Evolutionary conservation across 306 rosid genomes (phyloP), one percentile per base, ranked within the genome.

Genomic region (Datisca glomerata): DNA sequence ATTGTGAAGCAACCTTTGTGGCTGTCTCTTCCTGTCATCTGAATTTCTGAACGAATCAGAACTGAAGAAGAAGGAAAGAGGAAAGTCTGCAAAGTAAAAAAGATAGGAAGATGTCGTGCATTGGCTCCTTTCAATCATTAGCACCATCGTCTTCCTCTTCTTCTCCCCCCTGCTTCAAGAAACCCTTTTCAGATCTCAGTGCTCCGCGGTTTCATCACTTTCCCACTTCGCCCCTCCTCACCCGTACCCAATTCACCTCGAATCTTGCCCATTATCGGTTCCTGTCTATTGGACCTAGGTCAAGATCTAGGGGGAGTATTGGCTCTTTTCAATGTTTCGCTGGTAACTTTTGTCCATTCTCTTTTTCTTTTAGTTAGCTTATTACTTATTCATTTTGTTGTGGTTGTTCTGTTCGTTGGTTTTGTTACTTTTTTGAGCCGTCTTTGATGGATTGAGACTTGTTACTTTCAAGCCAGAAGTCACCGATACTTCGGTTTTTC

Each of bases 291-390:
- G 55, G 65, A 21, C 38, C 59, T 41, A 53, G 48, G 18, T 63
- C 63, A 18, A 55, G 53, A 17, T 35, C 69, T 38, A 21, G 24
- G 12, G 57, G 54, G 39, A 37, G 27, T 7, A 12, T 40, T 28
- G 25, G 56, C 29, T 25, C 75, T 41, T 23, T 63, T 65, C 85
- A 79, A 13, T 89, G 97, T 65, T 64, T 64, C 51, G 71, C 97
- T 1, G 93, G 97, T 89, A 65, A 48, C 4, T 17, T 38, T 21
- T 6, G 4, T 36, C 12, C 14, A 1, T 45, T 25, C 22, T 13
- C 25, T 23, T 42, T 19, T 1, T 13, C n/a, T n/a, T n/a, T 16
- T 5, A 12, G 0, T 13, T 6, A 7, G 18, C 21, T 49, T 22
- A 9, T 14, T 45, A 36, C 8, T 2, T 43, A 17, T 6, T 19